phyloP scores from a whole-genome alignment of 2,329 filamentous ascomycete species.

The Falciphora oryzae region DNA sequence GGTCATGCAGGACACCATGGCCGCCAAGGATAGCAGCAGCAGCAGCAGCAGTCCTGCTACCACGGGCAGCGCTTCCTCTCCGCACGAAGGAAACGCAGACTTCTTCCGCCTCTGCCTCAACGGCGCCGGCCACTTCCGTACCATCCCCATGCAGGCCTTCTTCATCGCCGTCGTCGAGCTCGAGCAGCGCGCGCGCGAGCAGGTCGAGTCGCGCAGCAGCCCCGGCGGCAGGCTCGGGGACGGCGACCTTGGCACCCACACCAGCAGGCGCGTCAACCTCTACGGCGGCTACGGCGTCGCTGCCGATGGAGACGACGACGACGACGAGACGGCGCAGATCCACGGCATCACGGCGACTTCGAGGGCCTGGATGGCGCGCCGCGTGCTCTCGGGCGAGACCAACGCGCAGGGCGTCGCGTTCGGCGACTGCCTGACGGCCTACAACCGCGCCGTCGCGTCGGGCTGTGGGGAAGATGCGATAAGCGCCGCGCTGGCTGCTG shows the following conservation, averaged over 20 bases:
- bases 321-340: slow-evolving; percentile 19
- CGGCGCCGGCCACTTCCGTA: slow-evolving; percentile 36
- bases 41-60: too few relatives aligned
- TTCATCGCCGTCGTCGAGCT: slow-evolving; percentile 16
- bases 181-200: slow-evolving; percentile 16
- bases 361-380: slow-evolving; percentile 2
- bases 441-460: too few relatives aligned
- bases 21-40: too few relatives aligned
- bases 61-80: too few relatives aligned
- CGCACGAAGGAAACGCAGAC: slow-evolving; percentile 15
- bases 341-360: slow-evolving; percentile 15
- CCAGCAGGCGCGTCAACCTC: slow-evolving; percentile 12
- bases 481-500: too few relatives aligned
- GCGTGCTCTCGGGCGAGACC: slow-evolving; percentile 17
- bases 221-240: too few relatives aligned
- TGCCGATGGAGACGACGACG: too few relatives aligned
- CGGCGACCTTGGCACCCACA: neutral
- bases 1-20: too few relatives aligned
- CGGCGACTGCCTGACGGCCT: slow-evolving; percentile 8
- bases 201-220: neutral
- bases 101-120: slow-evolving; percentile 33
- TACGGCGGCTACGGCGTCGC: too few relatives aligned
- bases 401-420: slow-evolving; percentile 17
- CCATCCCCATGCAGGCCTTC: slow-evolving; percentile 28
- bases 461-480: too few relatives aligned